Evolutionary conservation across 192 early-diverging fungal species (phyloP).

Genomic region (Rhizophagus sp.): DNA sequence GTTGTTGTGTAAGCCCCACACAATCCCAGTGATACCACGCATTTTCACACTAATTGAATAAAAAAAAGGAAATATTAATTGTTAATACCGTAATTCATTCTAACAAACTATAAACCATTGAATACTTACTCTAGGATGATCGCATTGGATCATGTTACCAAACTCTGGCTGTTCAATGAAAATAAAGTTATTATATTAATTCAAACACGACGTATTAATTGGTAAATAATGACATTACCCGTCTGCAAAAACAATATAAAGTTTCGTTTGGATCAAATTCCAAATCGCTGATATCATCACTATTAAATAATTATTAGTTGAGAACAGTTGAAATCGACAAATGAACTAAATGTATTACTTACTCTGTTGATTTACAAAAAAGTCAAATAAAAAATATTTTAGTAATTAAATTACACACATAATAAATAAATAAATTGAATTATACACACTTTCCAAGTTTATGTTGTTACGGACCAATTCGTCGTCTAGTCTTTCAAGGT

Average conservation of each 20-base stretch:
- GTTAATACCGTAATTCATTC: background rate
- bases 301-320: background rate
- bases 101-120: background rate
- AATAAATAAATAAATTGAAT: background rate
- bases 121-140: slow-evolving; percentile 8
- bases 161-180: background rate
- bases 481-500: slow-evolving; percentile 5
- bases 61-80: background rate
- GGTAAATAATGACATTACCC: background rate
- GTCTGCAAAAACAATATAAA: slow-evolving; percentile 13
- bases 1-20: slow-evolving; percentile 6
- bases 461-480: slow-evolving; percentile 18
- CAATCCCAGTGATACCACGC: slow-evolving; percentile 19
- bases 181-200: background rate
- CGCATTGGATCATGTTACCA: slow-evolving; percentile 16
- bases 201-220: background rate
- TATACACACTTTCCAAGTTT: slow-evolving; percentile 5
- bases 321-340: background rate
- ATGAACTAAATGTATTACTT: background rate
- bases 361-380: background rate
- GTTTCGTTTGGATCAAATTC: slow-evolving; percentile 15
- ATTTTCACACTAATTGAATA: background rate
- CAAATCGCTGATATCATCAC: background rate
- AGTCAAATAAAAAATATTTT: background rate
- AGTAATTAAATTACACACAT: background rate